Percentiles rank a stretch among this genome's conserved stretches.
Conservation (phyloP, 2,329 filamentous ascomycete species). For the Ustulina deusta region DNA sequence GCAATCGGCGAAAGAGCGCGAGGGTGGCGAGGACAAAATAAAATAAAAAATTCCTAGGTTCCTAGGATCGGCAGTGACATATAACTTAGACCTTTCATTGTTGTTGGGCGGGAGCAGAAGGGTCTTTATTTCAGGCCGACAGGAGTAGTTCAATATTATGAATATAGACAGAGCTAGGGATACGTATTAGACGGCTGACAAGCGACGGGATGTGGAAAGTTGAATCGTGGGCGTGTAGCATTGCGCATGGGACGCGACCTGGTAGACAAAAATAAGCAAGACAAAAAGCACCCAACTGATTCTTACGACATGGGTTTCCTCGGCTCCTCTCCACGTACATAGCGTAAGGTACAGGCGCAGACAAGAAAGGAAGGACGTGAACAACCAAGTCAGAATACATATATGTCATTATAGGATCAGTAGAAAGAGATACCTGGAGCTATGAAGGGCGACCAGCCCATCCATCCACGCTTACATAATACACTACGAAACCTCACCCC, state of each 20-base stretch:
- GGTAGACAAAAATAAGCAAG: slow-evolving; percentile 14
- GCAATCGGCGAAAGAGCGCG: neutral
- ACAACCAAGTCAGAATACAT: neutral
- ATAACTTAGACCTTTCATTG: too few species aligned
- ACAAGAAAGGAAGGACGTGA: neutral
- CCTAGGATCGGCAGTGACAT: neutral
- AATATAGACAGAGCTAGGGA: neutral
- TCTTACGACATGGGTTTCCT: slow-evolving; percentile 2
- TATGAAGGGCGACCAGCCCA: neutral
- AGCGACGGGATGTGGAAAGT: neutral
- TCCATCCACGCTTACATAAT: slow-evolving; percentile 7
- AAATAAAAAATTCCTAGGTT: too few species aligned
- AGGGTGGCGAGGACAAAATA: neutral
- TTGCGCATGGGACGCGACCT: neutral
- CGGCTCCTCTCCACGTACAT: neutral
- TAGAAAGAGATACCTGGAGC: neutral
- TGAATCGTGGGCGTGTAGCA: neutral
- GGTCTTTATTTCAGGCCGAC: neutral
- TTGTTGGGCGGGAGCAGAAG: neutral
- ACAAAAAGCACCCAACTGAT: slow-evolving; percentile 7
- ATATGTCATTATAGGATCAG: neutral
- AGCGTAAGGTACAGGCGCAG: neutral
- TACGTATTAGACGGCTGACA: neutral
- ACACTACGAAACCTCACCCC: neutral
- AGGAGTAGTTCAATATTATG: neutral